phyloP scores from a whole-genome alignment of 2,329 filamentous ascomycete genomes.

The Coleophoma cylindrospora region DNA sequence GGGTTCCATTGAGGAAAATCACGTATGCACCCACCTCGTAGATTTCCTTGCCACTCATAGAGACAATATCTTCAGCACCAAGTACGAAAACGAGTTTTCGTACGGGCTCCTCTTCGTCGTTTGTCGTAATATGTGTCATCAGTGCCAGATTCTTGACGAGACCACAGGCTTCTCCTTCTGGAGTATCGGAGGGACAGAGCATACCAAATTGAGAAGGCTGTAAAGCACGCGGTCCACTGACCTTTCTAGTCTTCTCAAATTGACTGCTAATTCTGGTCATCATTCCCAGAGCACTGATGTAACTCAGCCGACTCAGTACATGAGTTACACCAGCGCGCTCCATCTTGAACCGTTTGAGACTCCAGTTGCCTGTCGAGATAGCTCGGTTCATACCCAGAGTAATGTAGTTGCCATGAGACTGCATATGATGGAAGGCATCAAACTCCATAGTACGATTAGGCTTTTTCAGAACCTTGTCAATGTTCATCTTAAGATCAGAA shows the following conservation, averaged over 20 bases:
- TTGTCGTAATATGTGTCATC: conserved; percentile 99
- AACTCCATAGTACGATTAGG: conserved; percentile 84
- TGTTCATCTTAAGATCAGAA: conserved; percentile 81
- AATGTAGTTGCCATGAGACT: conserved; percentile 79
- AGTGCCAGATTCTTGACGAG: conserved; percentile 95
- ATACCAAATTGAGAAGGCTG: conserved; percentile 98
- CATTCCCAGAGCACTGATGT: conserved; percentile 96
- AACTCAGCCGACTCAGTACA: conserved; percentile 90
- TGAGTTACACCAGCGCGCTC: conserved; percentile 95
- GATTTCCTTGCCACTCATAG: conserved; percentile 79
- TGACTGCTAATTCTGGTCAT: conserved; percentile 99
- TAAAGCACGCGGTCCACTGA: conserved; percentile 89
- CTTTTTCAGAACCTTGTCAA: conserved; percentile 94
- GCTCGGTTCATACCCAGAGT: conserved; percentile 91
- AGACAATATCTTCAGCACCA: conserved; percentile 77
- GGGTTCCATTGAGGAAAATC: conserved; percentile 93
- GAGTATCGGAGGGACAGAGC: conserved; percentile 95
- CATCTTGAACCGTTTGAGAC: conserved; percentile 97
- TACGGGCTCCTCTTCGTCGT: conserved; percentile 88
- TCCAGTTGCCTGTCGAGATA: conserved; percentile 98
- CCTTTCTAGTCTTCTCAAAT: conserved; percentile 97
- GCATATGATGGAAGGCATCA: conserved; percentile 80
- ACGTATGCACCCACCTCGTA: conserved; percentile 81
- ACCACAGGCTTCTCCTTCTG: conserved; percentile 97
- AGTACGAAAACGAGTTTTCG: conserved; percentile 81